Conservation (phyloP, 352 stramenopile genomes). For the Globisporangium recalcitrans region DNA sequence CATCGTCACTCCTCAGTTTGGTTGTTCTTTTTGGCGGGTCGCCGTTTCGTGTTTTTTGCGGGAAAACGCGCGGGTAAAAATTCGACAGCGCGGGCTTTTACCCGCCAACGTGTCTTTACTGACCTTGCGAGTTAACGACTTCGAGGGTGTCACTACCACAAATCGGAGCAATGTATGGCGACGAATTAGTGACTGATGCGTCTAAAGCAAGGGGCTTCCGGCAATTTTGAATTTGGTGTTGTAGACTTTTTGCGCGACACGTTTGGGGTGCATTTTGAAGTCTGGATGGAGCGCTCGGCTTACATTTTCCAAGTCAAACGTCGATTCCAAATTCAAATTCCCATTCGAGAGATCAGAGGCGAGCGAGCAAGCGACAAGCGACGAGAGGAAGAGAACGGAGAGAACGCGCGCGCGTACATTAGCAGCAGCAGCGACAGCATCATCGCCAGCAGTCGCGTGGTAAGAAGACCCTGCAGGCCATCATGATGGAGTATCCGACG, state of each 20-base stretch:
- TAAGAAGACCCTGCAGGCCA: not conserved
- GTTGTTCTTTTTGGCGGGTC: not conserved
- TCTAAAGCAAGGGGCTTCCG: slow-evolving; percentile 12
- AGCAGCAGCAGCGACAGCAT: not conserved
- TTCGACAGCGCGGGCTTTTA: slow-evolving; percentile 23
- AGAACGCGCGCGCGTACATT: not conserved
- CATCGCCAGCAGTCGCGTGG: not conserved
- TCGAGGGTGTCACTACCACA: not conserved
- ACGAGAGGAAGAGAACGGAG: not conserved
- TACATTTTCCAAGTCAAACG: slow-evolving; percentile 31
- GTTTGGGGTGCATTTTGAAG: slow-evolving; percentile 17
- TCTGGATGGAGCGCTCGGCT: slow-evolving; percentile 15
- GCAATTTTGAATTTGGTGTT: slow-evolving; percentile 18
- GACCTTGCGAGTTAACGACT: slow-evolving; percentile 1
- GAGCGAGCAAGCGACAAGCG: slow-evolving; percentile 4
- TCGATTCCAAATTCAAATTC: slow-evolving; percentile 31
- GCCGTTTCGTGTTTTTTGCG: slow-evolving; percentile 9
- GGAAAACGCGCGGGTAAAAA: slow-evolving; percentile 51
- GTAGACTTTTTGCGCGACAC: not conserved
- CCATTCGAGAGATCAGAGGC: slow-evolving; percentile 19
- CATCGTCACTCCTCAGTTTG: not conserved
- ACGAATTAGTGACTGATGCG: not conserved
- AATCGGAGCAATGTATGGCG: not conserved
- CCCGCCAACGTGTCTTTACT: slow-evolving; percentile 25
- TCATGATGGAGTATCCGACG: slow-evolving; percentile 29